A percentile compares a stretch with the other conserved stretches of the same genome.
These are phyloP conservation scores for Nidularia sp. DNA, from an alignment of 768 basidiomycete species.

Conservation along the genomic window DNA sequence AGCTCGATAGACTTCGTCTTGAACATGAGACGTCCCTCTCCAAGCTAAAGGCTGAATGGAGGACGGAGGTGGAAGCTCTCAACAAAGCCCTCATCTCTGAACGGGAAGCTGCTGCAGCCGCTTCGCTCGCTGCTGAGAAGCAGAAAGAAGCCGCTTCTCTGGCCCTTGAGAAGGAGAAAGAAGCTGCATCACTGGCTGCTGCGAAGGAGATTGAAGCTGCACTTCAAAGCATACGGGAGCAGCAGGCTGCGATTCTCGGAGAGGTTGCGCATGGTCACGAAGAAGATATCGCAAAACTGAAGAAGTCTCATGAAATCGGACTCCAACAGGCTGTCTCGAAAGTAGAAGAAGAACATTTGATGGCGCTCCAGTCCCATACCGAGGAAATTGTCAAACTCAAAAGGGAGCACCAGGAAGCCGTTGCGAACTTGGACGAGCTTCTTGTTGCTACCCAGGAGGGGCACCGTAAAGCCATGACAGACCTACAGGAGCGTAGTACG, in stretches of 20 bases:
- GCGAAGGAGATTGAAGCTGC: constrained; percentile 45
- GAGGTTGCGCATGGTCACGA: constrained; percentile 56
- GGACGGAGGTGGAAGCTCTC: constrained; percentile 45
- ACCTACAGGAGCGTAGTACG: constrained; percentile 27
- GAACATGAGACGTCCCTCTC: constrained; percentile 54
- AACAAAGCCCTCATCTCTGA: constrained; percentile 36
- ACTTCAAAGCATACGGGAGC: constrained; percentile 43
- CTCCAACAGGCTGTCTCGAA: constrained; percentile 24
- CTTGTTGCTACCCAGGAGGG: constrained; percentile 11
- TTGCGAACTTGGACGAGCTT: constrained; percentile 27
- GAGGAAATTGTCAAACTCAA: constrained; percentile 34
- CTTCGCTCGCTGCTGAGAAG: constrained; percentile 18
- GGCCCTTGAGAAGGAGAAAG: constrained; percentile 37
- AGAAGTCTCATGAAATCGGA: constrained; percentile 39
- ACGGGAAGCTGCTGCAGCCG: constrained; percentile 46
- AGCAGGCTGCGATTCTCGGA: constrained; percentile 49
- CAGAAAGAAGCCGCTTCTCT: constrained; percentile 42
- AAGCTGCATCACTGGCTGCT: constrained; percentile 25
- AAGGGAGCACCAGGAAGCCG: constrained; percentile 26
- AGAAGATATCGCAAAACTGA: constrained; percentile 46
- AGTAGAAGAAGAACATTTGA: constrained; percentile 19
- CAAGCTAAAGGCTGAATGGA: constrained; percentile 51
- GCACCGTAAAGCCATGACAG: constrained; percentile 11
- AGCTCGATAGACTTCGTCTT: constrained; percentile 55
- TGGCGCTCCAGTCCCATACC: constrained; percentile 33